Evolutionary conservation across 2,329 filamentous ascomycete species (phyloP), one percentile per base, ranked within the genome.

Genomic region (Didymellaceae sp.): DNA sequence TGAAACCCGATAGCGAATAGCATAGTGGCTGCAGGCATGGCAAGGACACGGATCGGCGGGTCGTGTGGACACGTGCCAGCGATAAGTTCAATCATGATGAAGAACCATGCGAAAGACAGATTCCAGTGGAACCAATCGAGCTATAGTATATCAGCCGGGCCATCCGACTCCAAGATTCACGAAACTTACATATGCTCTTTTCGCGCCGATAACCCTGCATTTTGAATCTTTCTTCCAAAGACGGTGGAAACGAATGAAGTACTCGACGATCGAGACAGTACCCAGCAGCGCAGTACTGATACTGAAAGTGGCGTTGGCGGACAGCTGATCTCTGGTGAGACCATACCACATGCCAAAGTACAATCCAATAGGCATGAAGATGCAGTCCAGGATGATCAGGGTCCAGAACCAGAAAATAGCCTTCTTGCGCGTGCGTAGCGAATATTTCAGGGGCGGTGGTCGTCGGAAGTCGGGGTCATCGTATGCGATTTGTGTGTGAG

Each of bases 341-440:
- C 75, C 77, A 56, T 85, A 85, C 80, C 81, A 85, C 28, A 86
- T 73, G 39, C 79, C 76, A 73, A 82, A 86, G 71, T 86, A 86
- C 2, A 86, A 74, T 3, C 75, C 78, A 51, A 86, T 76, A 14
- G 84, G 84, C 70, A 84, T 81, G 48, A 75, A 78, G 52, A 84
- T 74, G 41, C 79, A 82, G 70, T 86, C 84, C 50, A 86, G 61
- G 17, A 86, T 64, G 47, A 86, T 83, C 31, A 86, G 65, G 0
- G 73, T 73, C 83, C 83, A 86, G 72, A 86, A 86, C 54, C 82
- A 70, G 28, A 77, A 72, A 54, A 86, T 84, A 25, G 78, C 74
- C 68, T 78, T 79, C 62, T 83, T 83, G 34, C 83, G 74, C 7
- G 77, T 71, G 39, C 75, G 77, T 32, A 85, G 67, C 17, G 78